These are phyloP conservation scores for Sindora glabra DNA, from an alignment of 306 rosid species.

Conservation along the genomic window DNA sequence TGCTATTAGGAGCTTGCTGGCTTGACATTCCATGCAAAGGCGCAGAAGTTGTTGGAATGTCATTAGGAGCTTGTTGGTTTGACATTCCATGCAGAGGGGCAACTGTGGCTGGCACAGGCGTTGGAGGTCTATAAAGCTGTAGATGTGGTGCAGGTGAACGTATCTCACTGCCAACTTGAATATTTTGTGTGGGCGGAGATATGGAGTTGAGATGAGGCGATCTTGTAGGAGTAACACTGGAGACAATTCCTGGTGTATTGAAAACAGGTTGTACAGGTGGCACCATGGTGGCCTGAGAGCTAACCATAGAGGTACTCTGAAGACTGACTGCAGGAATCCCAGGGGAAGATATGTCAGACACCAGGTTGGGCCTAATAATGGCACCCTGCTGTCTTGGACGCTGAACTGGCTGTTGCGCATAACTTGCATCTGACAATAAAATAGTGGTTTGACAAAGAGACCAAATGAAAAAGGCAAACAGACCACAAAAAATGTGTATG, in stretches of 20 bases:
- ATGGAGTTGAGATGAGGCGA: conserved; percentile 31
- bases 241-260: conserved; percentile 14
- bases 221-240: conserved; percentile 30
- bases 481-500: too few relatives aligned
- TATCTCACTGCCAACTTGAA: conserved; percentile 34
- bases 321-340: conserved; percentile 21
- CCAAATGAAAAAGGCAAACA: background rate
- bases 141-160: conserved; percentile 78
- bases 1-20: conserved; percentile 30
- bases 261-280: conserved; percentile 24
- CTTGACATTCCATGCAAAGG: conserved; percentile 19
- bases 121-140: conserved; percentile 45
- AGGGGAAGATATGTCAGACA: conserved; percentile 26
- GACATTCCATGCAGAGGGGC: conserved; percentile 14
- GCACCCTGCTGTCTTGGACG: conserved; percentile 28
- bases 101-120: conserved; percentile 18
- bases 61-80: conserved; percentile 19
- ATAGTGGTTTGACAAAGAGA: conserved; percentile 5
- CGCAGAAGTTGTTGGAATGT: conserved; percentile 13
- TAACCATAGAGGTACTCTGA: conserved; percentile 15
- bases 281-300: conserved; percentile 12
- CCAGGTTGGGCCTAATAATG: conserved; percentile 16
- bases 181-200: conserved; percentile 26
- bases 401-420: conserved; percentile 25
- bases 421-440: conserved; percentile 41